These are phyloP conservation scores for Schizosaccharomyces japonicus DNA, from an alignment of 805 yeast genomes.

Conservation along the genomic window DNA sequence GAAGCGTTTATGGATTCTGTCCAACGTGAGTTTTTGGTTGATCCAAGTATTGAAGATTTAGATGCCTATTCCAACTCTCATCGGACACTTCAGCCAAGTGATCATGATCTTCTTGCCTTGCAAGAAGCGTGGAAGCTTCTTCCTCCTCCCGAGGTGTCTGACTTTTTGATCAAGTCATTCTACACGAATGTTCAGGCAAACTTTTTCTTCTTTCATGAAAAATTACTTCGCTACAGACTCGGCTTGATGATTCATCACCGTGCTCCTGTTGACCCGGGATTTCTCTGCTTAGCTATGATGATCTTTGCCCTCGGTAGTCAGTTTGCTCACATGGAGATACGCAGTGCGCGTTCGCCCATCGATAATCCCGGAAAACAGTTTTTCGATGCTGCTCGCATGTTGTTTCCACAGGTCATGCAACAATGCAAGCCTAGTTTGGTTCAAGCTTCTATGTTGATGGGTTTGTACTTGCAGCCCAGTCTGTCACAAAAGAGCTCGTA, in stretches of 20 bases:
- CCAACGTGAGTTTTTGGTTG: neutral
- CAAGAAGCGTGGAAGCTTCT: neutral
- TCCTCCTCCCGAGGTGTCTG: neutral
- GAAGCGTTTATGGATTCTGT: neutral
- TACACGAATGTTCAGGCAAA: neutral
- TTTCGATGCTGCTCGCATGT: conserved; percentile 1
- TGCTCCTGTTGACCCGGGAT: neutral
- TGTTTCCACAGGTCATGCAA: conserved; percentile 1
- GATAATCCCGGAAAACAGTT: conserved; percentile 1
- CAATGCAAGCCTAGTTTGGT: conserved; percentile 1
- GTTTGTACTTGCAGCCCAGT: neutral
- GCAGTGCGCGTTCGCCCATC: neutral
- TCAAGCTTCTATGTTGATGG: conserved; percentile 1
- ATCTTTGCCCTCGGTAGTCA: conserved; percentile 3
- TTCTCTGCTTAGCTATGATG: conserved; percentile 3
- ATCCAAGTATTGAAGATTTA: neutral
- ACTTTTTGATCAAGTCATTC: neutral
- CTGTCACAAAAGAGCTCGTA: conserved; percentile 1
- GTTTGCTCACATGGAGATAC: conserved; percentile 3
- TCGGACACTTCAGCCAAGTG: neutral
- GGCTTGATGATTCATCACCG: neutral
- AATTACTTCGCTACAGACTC: neutral
- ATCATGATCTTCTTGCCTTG: neutral
- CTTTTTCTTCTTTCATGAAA: neutral
- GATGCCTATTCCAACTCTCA: neutral